Evolutionary conservation across 176 grass and related monocot genomes (phyloP).

Genomic region (Thalia dealbata): DNA sequence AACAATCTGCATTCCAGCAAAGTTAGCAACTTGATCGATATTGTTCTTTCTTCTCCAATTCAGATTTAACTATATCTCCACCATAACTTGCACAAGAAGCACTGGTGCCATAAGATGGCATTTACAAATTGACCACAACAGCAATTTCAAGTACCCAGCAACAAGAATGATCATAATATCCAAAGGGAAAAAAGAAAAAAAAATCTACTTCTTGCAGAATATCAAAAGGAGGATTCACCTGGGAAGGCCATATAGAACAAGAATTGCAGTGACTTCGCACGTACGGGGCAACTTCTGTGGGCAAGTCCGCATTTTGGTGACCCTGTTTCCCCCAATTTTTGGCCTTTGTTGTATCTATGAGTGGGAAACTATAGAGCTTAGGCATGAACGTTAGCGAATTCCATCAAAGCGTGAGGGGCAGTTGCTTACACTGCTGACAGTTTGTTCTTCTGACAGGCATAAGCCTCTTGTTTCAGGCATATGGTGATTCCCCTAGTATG

Average conservation of each 20-base stretch:
- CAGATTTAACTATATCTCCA: neutral
- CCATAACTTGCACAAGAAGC: neutral
- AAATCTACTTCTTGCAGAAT: neutral
- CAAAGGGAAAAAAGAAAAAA: neutral
- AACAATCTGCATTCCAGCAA: conserved; percentile 51
- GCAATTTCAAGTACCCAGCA: neutral
- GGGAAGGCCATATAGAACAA: conserved; percentile 89
- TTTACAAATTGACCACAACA: neutral
- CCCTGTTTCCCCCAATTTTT: conserved; percentile 61
- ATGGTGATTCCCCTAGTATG: conserved; percentile 64
- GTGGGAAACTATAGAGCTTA: neutral
- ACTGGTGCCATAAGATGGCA: neutral
- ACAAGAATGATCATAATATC: neutral
- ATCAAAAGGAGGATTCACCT: conserved; percentile 37
- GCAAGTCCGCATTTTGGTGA: conserved; percentile 69
- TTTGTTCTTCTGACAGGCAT: conserved; percentile 96
- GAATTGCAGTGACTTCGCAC: conserved; percentile 93
- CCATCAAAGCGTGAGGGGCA: neutral
- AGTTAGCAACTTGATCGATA: neutral
- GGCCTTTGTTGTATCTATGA: conserved; percentile 66
- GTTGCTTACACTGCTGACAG: conserved; percentile 74
- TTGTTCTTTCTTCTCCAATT: neutral
- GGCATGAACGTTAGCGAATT: neutral
- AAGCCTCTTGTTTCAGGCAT: conserved; percentile 95
- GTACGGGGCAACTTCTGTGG: conserved; percentile 66